phyloP scores from a whole-genome alignment of 495 filamentous ascomycete genomes.

The Sabuloglossum arenarium region DNA sequence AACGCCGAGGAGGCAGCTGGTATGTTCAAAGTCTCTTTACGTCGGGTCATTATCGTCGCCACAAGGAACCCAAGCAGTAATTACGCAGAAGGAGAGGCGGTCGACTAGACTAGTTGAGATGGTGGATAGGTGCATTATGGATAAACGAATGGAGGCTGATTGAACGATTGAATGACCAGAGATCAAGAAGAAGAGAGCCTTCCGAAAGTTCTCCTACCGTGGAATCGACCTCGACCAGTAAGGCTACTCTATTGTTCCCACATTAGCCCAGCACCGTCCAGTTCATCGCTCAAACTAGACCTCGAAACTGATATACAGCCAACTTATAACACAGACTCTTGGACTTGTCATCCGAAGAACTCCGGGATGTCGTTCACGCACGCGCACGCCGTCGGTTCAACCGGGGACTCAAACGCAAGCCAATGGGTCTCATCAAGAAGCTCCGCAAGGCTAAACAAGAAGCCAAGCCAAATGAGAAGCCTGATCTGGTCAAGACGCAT shows the following conservation, averaged over 20 bases:
- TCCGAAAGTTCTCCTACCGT: constrained; percentile 99
- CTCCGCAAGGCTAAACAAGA: constrained; percentile 99
- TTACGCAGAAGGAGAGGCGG: background rate
- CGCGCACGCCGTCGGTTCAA: constrained; percentile 97
- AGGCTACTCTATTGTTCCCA: background rate
- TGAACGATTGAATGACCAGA: constrained; percentile 27
- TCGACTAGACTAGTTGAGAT: background rate
- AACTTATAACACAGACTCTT: constrained; percentile 44
- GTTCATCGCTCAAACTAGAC: background rate
- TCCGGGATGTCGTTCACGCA: constrained; percentile 97
- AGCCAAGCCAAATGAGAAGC: constrained; percentile 99
- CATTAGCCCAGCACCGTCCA: background rate
- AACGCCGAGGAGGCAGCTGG: constrained; percentile 90
- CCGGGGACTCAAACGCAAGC: constrained; percentile 98
- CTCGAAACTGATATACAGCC: background rate
- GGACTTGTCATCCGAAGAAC: constrained; percentile 93
- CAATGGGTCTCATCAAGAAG: constrained; percentile 99
- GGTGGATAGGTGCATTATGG: constrained; percentile 8
- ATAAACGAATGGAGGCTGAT: constrained; percentile 23
- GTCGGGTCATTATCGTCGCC: background rate
- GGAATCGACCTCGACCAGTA: constrained; percentile 98
- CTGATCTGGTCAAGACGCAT: constrained; percentile 95
- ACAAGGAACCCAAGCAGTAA: background rate
- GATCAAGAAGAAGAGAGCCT: constrained; percentile 97
- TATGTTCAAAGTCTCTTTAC: constrained; percentile 24